These are phyloP conservation scores for Acanthamoeba lenticulata DNA, from an alignment of 208 protist species.

Conservation along the genomic window DNA sequence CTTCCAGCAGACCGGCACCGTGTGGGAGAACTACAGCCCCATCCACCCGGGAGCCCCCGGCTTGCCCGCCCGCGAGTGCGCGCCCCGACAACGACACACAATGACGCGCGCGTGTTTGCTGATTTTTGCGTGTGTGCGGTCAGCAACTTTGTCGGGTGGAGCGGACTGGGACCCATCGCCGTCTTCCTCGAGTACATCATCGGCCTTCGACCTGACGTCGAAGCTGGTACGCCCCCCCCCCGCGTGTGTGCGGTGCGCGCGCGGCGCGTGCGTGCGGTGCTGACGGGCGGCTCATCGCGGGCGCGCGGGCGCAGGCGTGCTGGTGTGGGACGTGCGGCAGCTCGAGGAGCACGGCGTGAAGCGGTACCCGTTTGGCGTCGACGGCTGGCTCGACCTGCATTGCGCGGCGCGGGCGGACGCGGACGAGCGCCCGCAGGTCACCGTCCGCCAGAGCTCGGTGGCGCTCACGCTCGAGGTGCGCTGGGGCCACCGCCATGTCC, in stretches of 20 bases:
- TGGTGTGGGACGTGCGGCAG: constrained; percentile 48
- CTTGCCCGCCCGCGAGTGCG: neutral
- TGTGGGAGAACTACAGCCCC: constrained; percentile 57
- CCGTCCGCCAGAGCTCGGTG: neutral
- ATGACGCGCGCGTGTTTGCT: neutral
- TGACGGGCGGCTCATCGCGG: neutral
- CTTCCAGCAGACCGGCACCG: neutral
- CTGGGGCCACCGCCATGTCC: neutral
- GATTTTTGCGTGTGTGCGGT: neutral
- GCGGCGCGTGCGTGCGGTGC: neutral
- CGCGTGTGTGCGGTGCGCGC: neutral
- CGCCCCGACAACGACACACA: no score
- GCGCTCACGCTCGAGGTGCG: neutral
- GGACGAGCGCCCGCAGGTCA: neutral
- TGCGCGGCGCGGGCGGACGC: neutral
- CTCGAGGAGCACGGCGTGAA: neutral
- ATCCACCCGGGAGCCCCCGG: neutral
- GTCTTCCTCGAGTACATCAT: constrained; percentile 42
- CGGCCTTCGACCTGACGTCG: neutral
- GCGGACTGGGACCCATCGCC: constrained; percentile 15
- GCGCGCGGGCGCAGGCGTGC: neutral
- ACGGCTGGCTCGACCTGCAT: neutral
- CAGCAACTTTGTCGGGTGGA: constrained; percentile 31
- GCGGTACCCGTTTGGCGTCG: neutral
- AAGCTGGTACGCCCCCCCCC: neutral